These are phyloP conservation scores for Malus sylvestris DNA, from an alignment of 306 rosid genomes.

Conservation along the genomic window DNA sequence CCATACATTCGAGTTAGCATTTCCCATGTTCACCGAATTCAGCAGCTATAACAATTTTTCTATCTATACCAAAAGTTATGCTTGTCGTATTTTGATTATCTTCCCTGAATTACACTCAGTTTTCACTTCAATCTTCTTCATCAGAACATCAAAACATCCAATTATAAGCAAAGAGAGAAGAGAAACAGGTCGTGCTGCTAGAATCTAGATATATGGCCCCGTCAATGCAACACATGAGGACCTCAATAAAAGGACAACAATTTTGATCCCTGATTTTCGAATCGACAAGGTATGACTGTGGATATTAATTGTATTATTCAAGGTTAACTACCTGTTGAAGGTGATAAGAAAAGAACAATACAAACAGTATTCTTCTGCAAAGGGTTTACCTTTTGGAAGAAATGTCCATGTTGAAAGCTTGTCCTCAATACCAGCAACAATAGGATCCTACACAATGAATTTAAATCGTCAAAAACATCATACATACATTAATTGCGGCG, in stretches of 20 bases:
- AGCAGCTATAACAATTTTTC: neutral
- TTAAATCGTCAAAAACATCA: neutral
- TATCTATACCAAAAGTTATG: neutral
- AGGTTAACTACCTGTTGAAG: neutral
- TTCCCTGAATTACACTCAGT: neutral
- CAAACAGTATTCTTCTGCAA: neutral
- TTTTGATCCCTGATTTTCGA: neutral
- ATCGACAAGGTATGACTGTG: neutral
- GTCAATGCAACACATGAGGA: neutral
- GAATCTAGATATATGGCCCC: neutral
- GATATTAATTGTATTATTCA: neutral
- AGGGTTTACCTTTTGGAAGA: conserved; percentile 85
- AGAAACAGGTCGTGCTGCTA: neutral
- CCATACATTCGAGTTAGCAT: neutral
- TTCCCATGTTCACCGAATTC: neutral
- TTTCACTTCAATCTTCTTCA: neutral
- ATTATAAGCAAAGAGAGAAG: neutral
- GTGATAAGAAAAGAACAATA: neutral
- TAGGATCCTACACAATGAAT: conserved; percentile 61
- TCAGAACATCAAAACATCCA: neutral
- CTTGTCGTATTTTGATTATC: neutral
- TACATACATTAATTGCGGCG: neutral
- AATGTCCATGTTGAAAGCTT: conserved; percentile 93
- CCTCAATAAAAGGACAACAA: neutral
- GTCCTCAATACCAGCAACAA: conserved; percentile 86